Evolutionary conservation across 2,329 filamentous ascomycete species (phyloP).

Genomic region (Fusarium paranaense): DNA sequence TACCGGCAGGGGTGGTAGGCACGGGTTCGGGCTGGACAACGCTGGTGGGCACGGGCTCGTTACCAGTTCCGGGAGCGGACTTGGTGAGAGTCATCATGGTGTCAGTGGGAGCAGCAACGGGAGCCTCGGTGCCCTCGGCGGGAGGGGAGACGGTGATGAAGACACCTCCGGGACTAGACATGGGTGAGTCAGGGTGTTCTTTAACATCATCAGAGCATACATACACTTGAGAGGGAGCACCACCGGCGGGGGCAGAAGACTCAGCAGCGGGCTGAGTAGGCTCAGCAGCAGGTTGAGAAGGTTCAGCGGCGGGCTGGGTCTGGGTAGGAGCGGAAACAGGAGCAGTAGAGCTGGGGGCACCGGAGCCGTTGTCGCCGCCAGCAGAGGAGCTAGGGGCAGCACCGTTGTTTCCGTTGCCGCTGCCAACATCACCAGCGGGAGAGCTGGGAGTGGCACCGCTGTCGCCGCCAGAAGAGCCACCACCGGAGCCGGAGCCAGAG

Average conservation of each 20-base stretch:
- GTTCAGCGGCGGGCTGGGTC: conserved; percentile 29
- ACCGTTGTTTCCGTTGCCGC: not conserved
- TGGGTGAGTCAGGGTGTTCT: conserved; percentile 30
- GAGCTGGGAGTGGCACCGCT: conserved; percentile 22
- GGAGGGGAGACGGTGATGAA: conserved; percentile 52
- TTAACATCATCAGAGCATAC: conserved; percentile 27
- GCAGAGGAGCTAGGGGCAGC: conserved; percentile 26
- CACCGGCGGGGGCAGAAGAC: conserved; percentile 34
- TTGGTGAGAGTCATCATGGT: conserved; percentile 42
- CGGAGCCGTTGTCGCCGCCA: not conserved
- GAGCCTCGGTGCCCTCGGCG: conserved; percentile 37
- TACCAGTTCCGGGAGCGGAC: conserved; percentile 29
- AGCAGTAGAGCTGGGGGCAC: conserved; percentile 25
- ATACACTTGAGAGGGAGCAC: conserved; percentile 42
- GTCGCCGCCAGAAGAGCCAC: conserved; percentile 12
- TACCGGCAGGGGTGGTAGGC: conserved; percentile 20
- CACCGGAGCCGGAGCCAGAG: conserved; percentile 40
- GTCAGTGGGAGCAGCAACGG: conserved; percentile 36
- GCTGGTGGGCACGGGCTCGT: conserved; percentile 20
- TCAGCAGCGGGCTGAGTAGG: conserved; percentile 22
- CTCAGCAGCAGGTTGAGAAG: conserved; percentile 21
- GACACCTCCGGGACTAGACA: conserved; percentile 56
- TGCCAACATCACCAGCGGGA: conserved; percentile 14
- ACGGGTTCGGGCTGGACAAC: conserved; percentile 4
- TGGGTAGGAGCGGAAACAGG: conserved; percentile 35